A percentile compares a stretch with the other conserved stretches of the same genome.
Conservation (phyloP, 2,329 filamentous ascomycete genomes). For the Cordyceps militaris region DNA sequence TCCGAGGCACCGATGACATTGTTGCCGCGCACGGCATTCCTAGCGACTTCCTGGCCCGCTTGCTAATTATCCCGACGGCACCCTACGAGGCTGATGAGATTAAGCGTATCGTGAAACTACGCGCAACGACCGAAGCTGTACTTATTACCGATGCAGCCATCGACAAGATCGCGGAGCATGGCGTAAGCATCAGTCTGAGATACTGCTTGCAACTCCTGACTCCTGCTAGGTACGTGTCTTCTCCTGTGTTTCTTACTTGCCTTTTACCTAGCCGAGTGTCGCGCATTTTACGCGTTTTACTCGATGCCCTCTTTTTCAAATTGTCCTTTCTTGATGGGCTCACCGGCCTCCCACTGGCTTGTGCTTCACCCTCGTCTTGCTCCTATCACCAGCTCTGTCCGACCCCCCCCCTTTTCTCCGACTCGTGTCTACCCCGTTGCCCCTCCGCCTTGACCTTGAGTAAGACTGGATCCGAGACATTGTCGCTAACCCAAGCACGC, state of each 20-base stretch:
- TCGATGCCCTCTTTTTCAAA: not conserved
- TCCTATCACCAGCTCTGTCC: not conserved
- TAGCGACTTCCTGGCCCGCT: conserved; percentile 82
- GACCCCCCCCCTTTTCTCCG: not conserved
- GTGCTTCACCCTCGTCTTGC: conserved; percentile 1
- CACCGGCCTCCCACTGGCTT: conserved; percentile 9
- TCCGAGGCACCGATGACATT: conserved; percentile 77
- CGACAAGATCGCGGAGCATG: conserved; percentile 79
- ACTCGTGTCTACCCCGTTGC: conserved; percentile 5
- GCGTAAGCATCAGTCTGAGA: conserved; percentile 79
- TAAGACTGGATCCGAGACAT: conserved; percentile 23
- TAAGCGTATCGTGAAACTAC: conserved; percentile 80
- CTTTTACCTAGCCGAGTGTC: not conserved
- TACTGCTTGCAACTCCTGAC: conserved; percentile 91
- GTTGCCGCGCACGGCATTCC: conserved; percentile 89
- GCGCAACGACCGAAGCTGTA: conserved; percentile 74
- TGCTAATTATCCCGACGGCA: conserved; percentile 93
- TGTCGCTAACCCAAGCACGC: conserved; percentile 25
- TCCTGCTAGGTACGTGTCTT: conserved; percentile 58
- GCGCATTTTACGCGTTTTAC: not conserved
- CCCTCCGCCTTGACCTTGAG: conserved; percentile 8
- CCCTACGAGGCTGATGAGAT: conserved; percentile 86
- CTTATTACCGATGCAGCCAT: conserved; percentile 74
- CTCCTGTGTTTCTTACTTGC: conserved; percentile 8
- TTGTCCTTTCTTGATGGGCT: not conserved